Evolutionary conservation across 495 filamentous ascomycete genomes (phyloP), one percentile per base, ranked within the genome.

Genomic region (Thermothielavioides terrestris): DNA sequence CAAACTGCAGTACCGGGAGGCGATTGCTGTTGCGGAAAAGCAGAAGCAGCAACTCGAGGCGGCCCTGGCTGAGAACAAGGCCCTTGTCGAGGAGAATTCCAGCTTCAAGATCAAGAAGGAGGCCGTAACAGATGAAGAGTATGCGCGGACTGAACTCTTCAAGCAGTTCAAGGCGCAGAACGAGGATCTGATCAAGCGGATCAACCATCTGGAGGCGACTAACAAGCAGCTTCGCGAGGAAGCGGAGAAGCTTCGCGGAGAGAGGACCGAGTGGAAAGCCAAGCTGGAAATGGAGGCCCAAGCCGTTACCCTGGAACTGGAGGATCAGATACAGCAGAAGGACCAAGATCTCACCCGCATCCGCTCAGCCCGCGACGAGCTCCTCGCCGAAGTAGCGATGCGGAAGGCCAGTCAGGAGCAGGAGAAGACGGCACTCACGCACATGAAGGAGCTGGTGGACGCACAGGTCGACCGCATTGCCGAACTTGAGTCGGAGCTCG

Each of bases 151-250:
- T 30, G 87, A 96, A 56, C 75, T 94, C 9, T 97, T 96, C 75
- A 95, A 95, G 64, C 77, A 83, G 52, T 76, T 96, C 50, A 94
- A 88, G 67, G 79, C 78, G 23, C 88, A 94, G 56, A 84, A 94
- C 57, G 90, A 96, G 52, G 94, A 96, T 62, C 80, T 94, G 15
- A 86, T 95, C 46, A 88, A 85, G 59, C 82, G 89, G 8, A 80
- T 95, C 63, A 97, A 97, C 62, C 79, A 94, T 59, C 68, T 96
- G 60, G 89, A 97, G 66, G 89, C 89, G 11, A 84, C 81, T 14
- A 94, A 95, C 60, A 82, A 83, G 38, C 82, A 89, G 54, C 71
- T 96, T 23, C 82, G 84, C 10, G 86, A 95, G 62, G 88, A 92
- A 55, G 84, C 85, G 1, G 81, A 89, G 63, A 92, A 86, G 59